Evolutionary conservation across 2,329 filamentous ascomycete genomes (phyloP).

Genomic region (Colletotrichum truncatum): DNA sequence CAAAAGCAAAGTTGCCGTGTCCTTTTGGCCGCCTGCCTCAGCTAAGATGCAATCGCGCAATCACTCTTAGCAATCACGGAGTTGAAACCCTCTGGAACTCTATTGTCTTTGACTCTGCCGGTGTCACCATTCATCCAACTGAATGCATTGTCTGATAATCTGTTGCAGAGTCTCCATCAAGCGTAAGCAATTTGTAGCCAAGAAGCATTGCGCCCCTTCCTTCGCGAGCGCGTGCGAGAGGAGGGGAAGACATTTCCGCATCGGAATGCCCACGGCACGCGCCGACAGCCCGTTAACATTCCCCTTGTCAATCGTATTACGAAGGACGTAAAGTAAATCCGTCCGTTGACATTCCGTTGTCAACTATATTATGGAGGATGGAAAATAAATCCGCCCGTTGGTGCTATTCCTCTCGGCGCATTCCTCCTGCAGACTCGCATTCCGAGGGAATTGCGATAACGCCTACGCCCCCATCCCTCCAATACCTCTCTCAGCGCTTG

Average conservation of each 20-base stretch:
- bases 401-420: background rate
- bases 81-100: slow-evolving; percentile 18
- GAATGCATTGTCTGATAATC: background rate
- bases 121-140: background rate
- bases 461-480: background rate
- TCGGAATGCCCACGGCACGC: slow-evolving; percentile 2
- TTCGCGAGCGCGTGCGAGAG: too few relatives aligned
- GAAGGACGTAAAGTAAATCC: background rate
- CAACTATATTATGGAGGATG: background rate
- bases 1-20: too few relatives aligned
- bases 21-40: background rate
- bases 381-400: background rate
- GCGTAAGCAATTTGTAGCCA: background rate
- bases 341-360: too few relatives aligned
- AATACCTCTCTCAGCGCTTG: background rate
- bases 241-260: background rate
- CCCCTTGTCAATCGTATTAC: background rate
- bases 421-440: background rate
- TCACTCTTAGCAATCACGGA: background rate
- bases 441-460: slow-evolving; percentile 1
- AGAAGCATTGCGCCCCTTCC: background rate
- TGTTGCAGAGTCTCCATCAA: background rate
- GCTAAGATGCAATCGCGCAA: slow-evolving; percentile 8
- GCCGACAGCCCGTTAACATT: background rate
- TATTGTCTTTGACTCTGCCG: background rate